phyloP scores from a whole-genome alignment of 768 basidiomycete species.

The Leucosporidium scottii region DNA sequence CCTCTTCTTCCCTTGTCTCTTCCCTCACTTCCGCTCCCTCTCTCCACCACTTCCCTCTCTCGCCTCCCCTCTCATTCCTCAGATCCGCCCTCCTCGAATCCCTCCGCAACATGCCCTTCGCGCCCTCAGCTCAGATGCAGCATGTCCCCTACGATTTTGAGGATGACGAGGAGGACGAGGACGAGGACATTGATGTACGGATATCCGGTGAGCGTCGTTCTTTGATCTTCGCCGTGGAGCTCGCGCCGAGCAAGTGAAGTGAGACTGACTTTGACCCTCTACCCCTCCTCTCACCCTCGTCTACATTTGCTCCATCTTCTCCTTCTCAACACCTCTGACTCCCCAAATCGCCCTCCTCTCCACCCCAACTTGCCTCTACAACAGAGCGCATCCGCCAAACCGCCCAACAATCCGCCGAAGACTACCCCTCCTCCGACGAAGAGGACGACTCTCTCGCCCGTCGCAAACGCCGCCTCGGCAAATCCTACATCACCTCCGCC shows the following conservation, averaged over 20 bases:
- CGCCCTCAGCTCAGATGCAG: constrained; percentile 81
- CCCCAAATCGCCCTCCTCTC: background rate
- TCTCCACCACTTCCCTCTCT: no score
- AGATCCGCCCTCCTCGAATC: constrained; percentile 53
- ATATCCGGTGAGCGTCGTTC: constrained; percentile 29
- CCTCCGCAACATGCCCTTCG: constrained; percentile 56
- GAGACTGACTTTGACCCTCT: background rate
- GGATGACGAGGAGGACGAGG: constrained; percentile 43
- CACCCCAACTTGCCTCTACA: no score
- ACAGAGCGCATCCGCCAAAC: constrained; percentile 18
- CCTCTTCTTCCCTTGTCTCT: no score
- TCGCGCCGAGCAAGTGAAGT: no score
- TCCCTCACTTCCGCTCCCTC: no score
- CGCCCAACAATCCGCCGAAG: background rate
- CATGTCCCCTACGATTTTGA: constrained; percentile 65
- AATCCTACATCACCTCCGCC: constrained; percentile 13
- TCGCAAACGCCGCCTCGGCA: constrained; percentile 3
- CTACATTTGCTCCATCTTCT: background rate
- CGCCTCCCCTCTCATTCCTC: constrained; percentile 7
- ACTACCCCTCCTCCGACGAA: constrained; percentile 5
- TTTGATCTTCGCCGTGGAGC: no score
- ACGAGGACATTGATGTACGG: constrained; percentile 43
- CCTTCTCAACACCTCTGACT: background rate
- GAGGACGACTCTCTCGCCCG: constrained; percentile 2
- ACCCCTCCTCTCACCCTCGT: background rate